Percentiles rank a stretch among this genome's conserved stretches.
These are phyloP conservation scores for Sporothrix pseudoabietina DNA, from an alignment of 2,329 filamentous ascomycete genomes.

Conservation along the genomic window DNA sequence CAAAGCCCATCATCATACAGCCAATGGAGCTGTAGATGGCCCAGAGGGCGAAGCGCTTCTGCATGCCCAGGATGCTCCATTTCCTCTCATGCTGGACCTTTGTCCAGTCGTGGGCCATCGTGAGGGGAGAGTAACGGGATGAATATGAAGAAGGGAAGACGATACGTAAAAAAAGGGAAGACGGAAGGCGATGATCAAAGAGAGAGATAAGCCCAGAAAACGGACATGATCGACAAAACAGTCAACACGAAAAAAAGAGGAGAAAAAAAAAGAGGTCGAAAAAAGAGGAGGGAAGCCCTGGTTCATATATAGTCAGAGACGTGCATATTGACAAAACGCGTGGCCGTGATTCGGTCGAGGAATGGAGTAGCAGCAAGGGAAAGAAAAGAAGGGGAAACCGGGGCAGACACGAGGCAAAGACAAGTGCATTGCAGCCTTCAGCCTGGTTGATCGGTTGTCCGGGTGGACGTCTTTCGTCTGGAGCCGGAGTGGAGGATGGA, in stretches of 20 bases:
- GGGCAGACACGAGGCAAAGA: not conserved
- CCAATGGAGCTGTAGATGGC: constrained; percentile 31
- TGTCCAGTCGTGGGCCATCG: constrained; percentile 25
- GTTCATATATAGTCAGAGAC: constrained; percentile 12
- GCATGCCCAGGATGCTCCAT: constrained; percentile 29
- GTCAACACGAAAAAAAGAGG: not conserved
- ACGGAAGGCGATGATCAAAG: not conserved
- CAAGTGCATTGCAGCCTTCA: not conserved
- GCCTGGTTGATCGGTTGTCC: constrained; percentile 10
- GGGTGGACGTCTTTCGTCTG: not conserved
- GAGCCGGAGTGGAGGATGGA: not conserved
- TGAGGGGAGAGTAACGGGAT: not conserved
- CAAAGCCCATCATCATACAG: constrained; percentile 32
- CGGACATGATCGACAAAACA: not conserved
- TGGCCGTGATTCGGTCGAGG: not conserved
- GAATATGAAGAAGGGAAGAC: not conserved
- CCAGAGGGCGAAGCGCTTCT: constrained; percentile 32
- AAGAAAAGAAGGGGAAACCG: not conserved
- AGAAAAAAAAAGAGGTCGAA: not conserved
- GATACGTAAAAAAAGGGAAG: not conserved
- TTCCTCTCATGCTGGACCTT: constrained; percentile 28
- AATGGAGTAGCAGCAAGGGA: no score
- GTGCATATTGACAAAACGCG: constrained; percentile 15
- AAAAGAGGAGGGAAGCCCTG: not conserved
- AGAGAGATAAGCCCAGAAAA: not conserved